These are phyloP conservation scores for Ceratocystiopsis sp. DNA, from an alignment of 2,329 filamentous ascomycete genomes.

Conservation along the genomic window DNA sequence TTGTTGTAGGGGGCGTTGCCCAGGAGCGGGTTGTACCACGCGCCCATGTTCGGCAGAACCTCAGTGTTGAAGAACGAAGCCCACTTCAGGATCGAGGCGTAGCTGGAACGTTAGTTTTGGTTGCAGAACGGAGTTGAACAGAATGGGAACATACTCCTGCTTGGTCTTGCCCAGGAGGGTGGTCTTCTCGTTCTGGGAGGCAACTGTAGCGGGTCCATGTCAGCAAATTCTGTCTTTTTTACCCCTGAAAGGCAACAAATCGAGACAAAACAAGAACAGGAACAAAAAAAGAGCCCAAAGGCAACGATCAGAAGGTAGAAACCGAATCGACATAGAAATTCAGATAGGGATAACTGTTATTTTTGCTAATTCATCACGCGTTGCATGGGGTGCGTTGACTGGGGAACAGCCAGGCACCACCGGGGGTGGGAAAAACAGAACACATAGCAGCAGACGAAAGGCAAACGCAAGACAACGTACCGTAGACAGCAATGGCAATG, in stretches of 20 bases:
- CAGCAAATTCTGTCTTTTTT: too few relatives aligned
- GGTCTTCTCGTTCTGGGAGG: conserved; percentile 99
- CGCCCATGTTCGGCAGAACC: conserved; percentile 54
- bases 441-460: not conserved
- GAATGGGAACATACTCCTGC: conserved; percentile 56
- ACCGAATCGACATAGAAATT: conserved; percentile 74
- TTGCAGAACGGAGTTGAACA: not conserved
- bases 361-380: conserved; percentile 55
- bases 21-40: conserved; percentile 74
- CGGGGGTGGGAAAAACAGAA: not conserved
- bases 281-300: conserved; percentile 15
- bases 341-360: conserved; percentile 99
- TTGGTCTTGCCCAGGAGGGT: conserved; percentile 98
- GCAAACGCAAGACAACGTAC: conserved; percentile 43
- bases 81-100: conserved; percentile 96
- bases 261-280: conserved; percentile 8
- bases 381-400: conserved; percentile 3
- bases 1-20: conserved; percentile 88
- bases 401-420: too few relatives aligned
- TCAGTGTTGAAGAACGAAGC: conserved; percentile 93
- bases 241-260: not conserved
- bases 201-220: conserved; percentile 41
- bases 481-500: conserved; percentile 93
- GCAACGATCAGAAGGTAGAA: conserved; percentile 63
- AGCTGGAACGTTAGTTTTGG: conserved; percentile 25